These are phyloP conservation scores for Penicillium sp. DNA, from an alignment of 2,329 filamentous ascomycete genomes.

Conservation along the genomic window DNA sequence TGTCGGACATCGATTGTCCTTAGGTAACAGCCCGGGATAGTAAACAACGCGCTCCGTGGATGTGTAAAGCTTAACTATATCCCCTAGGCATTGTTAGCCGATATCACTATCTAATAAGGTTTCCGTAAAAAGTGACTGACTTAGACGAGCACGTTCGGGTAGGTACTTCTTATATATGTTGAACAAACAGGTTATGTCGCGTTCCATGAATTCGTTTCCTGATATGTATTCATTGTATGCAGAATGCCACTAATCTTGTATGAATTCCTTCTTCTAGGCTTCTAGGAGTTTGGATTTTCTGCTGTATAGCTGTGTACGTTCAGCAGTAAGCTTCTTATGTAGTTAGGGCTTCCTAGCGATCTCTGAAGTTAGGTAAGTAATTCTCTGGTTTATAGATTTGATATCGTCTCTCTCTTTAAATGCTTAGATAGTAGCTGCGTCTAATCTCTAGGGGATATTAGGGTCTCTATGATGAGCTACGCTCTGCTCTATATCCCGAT, in stretches of 20 bases:
- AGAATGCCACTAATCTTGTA: background rate
- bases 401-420: conserved; percentile 2
- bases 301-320: background rate
- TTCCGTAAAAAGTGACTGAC: background rate
- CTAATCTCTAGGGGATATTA: background rate
- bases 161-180: conserved; percentile 1
- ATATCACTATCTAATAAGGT: background rate
- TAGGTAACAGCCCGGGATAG: background rate
- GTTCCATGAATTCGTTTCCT: conserved; percentile 3
- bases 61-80: background rate
- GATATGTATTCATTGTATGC: background rate
- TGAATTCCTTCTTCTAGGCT: conserved; percentile 2
- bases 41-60: background rate
- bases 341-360: background rate
- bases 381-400: background rate
- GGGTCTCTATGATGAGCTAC: background rate
- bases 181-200: background rate
- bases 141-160: conserved; percentile 2
- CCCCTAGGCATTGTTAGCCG: background rate
- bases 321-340: background rate
- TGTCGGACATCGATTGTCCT: conserved; percentile 1
- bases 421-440: background rate
- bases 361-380: background rate
- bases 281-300: background rate
- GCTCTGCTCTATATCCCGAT: background rate